Evolutionary conservation across 768 basidiomycete genomes (phyloP).

Genomic region (Mycena pura): DNA sequence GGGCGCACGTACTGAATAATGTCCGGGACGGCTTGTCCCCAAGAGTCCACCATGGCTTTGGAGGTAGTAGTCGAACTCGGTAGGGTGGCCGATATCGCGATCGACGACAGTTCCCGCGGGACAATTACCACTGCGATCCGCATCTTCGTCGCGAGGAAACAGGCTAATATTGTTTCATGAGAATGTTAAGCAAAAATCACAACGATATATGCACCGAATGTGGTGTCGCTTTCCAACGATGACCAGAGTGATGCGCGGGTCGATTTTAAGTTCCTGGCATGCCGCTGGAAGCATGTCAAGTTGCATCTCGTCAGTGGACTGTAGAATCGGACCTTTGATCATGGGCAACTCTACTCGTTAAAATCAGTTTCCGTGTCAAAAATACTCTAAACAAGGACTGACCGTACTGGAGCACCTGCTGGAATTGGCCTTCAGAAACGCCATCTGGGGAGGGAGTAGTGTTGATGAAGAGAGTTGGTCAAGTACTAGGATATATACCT

Average conservation of each 20-base stretch:
- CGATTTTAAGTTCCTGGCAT: slow-evolving; percentile 62
- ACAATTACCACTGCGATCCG: slow-evolving; percentile 75
- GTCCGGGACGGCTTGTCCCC: slow-evolving; percentile 67
- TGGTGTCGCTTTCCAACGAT: slow-evolving; percentile 84
- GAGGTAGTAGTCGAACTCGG: slow-evolving; percentile 80
- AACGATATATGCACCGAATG: slow-evolving; percentile 47
- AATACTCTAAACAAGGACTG: background rate
- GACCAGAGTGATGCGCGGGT: slow-evolving; percentile 74
- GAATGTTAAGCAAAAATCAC: background rate
- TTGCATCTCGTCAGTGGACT: slow-evolving; percentile 25
- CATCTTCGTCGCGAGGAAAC: slow-evolving; percentile 54
- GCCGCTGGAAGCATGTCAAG: slow-evolving; percentile 53
- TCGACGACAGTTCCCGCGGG: slow-evolving; percentile 83
- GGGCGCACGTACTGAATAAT: slow-evolving; percentile 49
- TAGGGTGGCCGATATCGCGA: slow-evolving; percentile 69
- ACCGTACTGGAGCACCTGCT: slow-evolving; percentile 65
- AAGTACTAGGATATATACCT: slow-evolving; percentile 47
- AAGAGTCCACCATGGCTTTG: slow-evolving; percentile 80
- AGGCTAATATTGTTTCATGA: slow-evolving; percentile 33
- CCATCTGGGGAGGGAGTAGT: slow-evolving; percentile 49
- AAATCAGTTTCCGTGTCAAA: background rate
- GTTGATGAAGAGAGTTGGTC: background rate
- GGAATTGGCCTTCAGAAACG: slow-evolving; percentile 62
- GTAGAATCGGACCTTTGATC: slow-evolving; percentile 58
- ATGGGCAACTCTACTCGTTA: slow-evolving; percentile 60